Base-by-base conservation (phyloP, 331 rosid genomes). In the Phaseolus coccineus region DNA sequence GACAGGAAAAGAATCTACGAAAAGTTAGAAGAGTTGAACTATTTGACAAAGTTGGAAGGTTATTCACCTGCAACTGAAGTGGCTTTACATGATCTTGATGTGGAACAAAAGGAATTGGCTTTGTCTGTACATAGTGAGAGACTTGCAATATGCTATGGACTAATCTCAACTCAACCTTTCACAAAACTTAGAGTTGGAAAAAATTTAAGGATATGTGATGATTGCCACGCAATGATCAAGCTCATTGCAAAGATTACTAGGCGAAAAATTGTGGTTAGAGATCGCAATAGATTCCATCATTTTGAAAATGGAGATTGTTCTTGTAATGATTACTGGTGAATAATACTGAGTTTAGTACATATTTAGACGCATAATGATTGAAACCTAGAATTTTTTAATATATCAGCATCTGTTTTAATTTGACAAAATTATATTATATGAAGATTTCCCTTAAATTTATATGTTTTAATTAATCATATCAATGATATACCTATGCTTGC, bases 261-360 rank as follows among this genome's bases (percentile, higher is more conserved):
- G 50, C 48, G 89, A 52, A 80, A 77, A 76, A 77, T 83, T 46
- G 81, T 86, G 39, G 83, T 83, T 15, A 80, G 89, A 76, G 89
- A 86, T 80, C 85, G 89, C 35, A 77, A 77, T 55, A 83, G 87
- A 66, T 86, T 80, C 76, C 89, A 86, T 78, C 87, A 83, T 77
- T 86, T 86, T 75, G 85, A 86, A 78, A 76, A 82, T 37, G 89
- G 87, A 28, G 56, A 69, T 58, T 83, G 87, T 77, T 83, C 89
- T 67, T 86, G 85, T 80, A 81, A 58, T 50, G 81, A 77, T 83
- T 83, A 83, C 42, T 86, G 87, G 89, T 86, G 77, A 78, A 53
- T 22, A 19, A 55, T 65, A 57, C 2, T 5, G 13, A 46, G 22
- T 24, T 67, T 42, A 25, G 39, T 46, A 3, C 46, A 46, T 67